Base-by-base conservation (phyloP, 139 green algal genomes). In the Chara braunii region DNA sequence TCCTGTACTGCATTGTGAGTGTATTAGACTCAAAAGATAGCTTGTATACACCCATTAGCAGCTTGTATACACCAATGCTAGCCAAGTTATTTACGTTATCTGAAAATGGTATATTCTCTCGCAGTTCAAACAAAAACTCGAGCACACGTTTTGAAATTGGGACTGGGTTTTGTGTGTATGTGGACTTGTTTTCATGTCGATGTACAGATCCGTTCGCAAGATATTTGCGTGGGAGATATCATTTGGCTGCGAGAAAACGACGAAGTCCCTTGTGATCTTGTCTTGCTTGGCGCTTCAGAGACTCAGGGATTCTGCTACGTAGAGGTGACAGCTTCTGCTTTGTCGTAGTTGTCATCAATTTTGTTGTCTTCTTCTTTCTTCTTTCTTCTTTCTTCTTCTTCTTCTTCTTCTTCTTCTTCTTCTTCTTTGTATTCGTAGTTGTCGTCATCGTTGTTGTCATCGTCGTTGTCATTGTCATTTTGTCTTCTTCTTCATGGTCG, bases 221-320 rank as follows among this genome's bases (percentile, higher is more conserved):
- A 74, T 6, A 60, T 74, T 6, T 34, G 64, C 2, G 55, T 70
- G 2, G 71, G 71, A 45, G 71, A 79, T 23, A 8, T 79, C 9
- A 51, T 78, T 23, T 70, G 50, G 66, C n/a, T 79, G 3, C 22
- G 55, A 24, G 69, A 79, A 23, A 68, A 75, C 35, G 57, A 78
- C 43, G 44, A 68, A 29, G 43, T 61, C 32, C 71, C 71, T 22
- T 76, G 66, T 30, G 71, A 79, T 43, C 26, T 79, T 3, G 35
- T 79, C 3, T 11, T 79, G 18, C 54, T 79, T 54, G 37, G 40
- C 0, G 43, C 51, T 3, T 75, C 69, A 12, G 52, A 78, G 7
- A 22, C 64, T 5, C 4, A 22, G 2, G 70, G 70, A 2, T 11
- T 51, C 3, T 74, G 57, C 58, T 79, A 70, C 32, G 51, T 73